Conservation (phyloP, 2,329 filamentous ascomycete genomes). For the Colletotrichum sublineola region DNA sequence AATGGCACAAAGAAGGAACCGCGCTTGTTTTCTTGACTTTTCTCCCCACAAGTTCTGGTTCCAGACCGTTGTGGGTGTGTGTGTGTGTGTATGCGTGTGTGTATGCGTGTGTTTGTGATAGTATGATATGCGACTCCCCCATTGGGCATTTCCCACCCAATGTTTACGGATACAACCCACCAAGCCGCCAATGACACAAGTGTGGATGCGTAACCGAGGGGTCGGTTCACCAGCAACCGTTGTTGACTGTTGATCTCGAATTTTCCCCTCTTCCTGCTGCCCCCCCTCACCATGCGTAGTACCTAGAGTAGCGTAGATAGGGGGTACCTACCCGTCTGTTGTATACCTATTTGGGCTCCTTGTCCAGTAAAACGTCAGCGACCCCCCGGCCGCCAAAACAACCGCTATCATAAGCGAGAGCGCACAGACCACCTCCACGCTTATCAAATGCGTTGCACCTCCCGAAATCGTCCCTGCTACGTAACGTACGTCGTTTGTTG, state of each 20-base stretch:
- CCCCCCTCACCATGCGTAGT: background rate
- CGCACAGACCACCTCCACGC: background rate
- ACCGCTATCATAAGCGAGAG: constrained; percentile 11
- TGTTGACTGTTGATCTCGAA: constrained; percentile 29
- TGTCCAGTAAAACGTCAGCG: constrained; percentile 39
- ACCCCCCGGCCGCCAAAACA: constrained; percentile 19
- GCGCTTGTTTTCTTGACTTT: background rate
- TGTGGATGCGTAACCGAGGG: constrained; percentile 19
- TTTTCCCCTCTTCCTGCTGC: constrained; percentile 14
- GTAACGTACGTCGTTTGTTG: too few relatives aligned
- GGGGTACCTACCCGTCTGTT: too few relatives aligned
- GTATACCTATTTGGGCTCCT: background rate
- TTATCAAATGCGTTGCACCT: constrained; percentile 8
- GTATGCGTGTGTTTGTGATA: background rate
- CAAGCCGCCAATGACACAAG: background rate
- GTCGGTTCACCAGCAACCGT: constrained; percentile 41
- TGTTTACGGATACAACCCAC: constrained; percentile 13
- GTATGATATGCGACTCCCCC: background rate
- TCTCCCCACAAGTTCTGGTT: background rate
- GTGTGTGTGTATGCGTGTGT: background rate
- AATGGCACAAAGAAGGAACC: constrained; percentile 19
- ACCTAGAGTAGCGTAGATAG: too few relatives aligned
- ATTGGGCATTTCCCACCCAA: background rate
- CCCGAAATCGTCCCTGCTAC: background rate
- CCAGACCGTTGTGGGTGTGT: background rate